Base-by-base conservation (phyloP, 371 early-diverging fungal species). In the Furculomyces boomerangus region DNA sequence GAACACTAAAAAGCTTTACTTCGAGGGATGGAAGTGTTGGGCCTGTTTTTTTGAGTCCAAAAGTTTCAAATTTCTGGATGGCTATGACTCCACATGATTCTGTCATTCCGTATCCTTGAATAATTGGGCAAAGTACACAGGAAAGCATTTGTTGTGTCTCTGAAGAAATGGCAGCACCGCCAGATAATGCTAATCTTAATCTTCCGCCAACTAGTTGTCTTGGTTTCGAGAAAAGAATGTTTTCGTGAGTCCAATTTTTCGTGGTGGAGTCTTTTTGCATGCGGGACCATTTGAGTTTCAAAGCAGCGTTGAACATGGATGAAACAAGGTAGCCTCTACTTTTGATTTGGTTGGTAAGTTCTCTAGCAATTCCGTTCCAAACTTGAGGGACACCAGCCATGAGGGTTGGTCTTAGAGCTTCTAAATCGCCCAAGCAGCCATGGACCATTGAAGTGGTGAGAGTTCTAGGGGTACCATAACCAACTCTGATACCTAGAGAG, bases 311-410 rank as follows among this genome's bases (percentile, higher is more conserved):
- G 60, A 94, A 93, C 16, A 94, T 68, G 57, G 65, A 74, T 55
- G 81, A 84, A 22, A 76, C 72, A 1, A 78, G 53, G 41, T 85
- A 76, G 8, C 78, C 71, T n/a, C 77, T 68, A 18, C 66, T 63
- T 43, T 73, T 71, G 40, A 93, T 63, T 60, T 87, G 83, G 44
- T 77, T 73, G 29, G 81, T 68, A 41, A 92, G 79, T 39, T 87
- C 89, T 64, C 84, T 88, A 39, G 90, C 83, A 60, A 96, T 89
- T 18, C 85, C 80, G 65, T 90, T 88, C 90, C 90, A 90, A 2
- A 92, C 91, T 37, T 83, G 86, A 25, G 92, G 90, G 14, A 97
- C 91, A 62, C 91, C 92, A 24, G 86, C 78, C 78, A 99, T 81
- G 43, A 96, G 61, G 16, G 90, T 87, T 10, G 99, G 99, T 28